Percentiles rank a stretch among this genome's conserved stretches.
Conservation (phyloP, 176 grass and related monocot species). For the barley (Hordeum vulgare) region DNA sequence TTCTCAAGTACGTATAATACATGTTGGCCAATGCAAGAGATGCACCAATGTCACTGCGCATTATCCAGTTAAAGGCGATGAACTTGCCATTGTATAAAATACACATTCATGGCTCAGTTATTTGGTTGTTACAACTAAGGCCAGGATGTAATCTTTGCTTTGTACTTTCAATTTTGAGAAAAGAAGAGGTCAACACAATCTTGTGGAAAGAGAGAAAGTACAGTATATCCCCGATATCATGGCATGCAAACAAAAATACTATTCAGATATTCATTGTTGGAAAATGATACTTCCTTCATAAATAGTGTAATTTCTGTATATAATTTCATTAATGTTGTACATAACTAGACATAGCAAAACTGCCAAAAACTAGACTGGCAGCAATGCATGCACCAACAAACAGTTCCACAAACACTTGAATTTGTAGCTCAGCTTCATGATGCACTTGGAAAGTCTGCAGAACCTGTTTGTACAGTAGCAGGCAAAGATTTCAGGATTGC, state of each 20-base stretch:
- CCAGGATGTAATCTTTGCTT: neutral
- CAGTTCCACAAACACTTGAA: slow-evolving; percentile 17
- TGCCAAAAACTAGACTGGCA: slow-evolving; percentile 8
- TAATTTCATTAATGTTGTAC: slow-evolving; percentile 11
- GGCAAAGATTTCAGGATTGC: slow-evolving; percentile 5
- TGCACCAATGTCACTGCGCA: neutral
- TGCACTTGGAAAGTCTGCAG: slow-evolving; percentile 11
- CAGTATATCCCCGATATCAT: neutral
- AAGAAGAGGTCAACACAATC: neutral
- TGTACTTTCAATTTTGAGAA: neutral
- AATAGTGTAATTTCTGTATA: neutral
- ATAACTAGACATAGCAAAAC: slow-evolving; percentile 23
- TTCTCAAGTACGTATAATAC: neutral
- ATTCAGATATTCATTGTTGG: neutral
- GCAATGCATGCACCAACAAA: slow-evolving; percentile 3
- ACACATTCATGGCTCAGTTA: neutral
- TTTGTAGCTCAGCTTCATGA: neutral
- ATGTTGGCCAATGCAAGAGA: neutral
- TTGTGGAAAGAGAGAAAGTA: neutral
- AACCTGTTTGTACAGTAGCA: slow-evolving; percentile 18
- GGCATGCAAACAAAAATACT: slow-evolving; percentile 4
- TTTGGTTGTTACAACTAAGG: neutral
- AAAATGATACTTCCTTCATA: slow-evolving; percentile 19
- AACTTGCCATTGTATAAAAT: neutral
- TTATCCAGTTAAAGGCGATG: neutral